Evolutionary conservation across 2,329 filamentous ascomycete genomes (phyloP).

Genomic region (Alternaria ventricosa): DNA sequence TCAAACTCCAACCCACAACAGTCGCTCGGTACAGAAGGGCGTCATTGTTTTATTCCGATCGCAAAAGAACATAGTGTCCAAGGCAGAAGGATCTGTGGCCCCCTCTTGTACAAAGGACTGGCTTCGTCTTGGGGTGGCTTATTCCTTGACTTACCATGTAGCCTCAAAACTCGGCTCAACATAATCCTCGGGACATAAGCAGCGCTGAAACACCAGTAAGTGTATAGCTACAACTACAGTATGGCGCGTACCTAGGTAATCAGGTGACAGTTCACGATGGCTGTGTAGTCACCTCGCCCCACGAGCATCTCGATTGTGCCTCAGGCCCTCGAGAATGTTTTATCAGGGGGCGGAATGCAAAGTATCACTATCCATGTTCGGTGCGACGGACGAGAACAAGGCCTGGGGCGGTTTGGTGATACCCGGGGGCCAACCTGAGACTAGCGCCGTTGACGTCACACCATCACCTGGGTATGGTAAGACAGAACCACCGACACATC

Average conservation of each 20-base stretch:
- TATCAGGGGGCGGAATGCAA: background rate
- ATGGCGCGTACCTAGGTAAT: background rate
- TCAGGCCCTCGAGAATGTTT: background rate
- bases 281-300: background rate
- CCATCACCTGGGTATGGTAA: background rate
- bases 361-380: background rate
- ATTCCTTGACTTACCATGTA: too few relatives aligned
- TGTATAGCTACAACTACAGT: too few relatives aligned
- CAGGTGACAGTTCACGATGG: background rate
- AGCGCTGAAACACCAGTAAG: too few relatives aligned
- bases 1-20: background rate
- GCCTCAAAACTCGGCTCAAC: too few relatives aligned
- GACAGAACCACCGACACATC: background rate
- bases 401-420: background rate
- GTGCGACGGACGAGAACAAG: background rate
- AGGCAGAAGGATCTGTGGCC: background rate
- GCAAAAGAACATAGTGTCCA: background rate
- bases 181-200: background rate
- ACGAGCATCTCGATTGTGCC: background rate
- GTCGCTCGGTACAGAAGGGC: background rate
- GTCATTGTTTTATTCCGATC: background rate
- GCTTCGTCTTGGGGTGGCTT: too few relatives aligned
- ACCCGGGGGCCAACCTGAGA: background rate
- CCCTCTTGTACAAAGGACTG: background rate
- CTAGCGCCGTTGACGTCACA: background rate